Evolutionary conservation across 306 rosid genomes (phyloP).

Genomic region (Pueraria montana): DNA sequence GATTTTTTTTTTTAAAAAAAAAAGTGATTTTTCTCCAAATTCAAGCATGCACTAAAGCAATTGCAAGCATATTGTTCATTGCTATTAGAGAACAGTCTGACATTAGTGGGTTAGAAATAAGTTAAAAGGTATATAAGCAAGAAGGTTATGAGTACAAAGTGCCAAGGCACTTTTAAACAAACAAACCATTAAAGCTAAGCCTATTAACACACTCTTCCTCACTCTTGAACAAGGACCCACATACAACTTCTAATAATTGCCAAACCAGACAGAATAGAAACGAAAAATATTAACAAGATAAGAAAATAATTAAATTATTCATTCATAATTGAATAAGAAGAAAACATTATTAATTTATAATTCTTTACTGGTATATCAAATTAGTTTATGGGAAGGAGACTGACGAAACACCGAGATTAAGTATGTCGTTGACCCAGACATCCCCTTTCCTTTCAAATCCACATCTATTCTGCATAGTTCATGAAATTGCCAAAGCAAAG

Average conservation of each 20-base stretch:
- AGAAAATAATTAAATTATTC: constrained; percentile 21
- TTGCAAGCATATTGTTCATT: neutral
- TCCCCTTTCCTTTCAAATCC: constrained; percentile 95
- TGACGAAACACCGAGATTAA: constrained; percentile 95
- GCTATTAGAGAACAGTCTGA: too few relatives aligned
- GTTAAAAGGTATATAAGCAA: too few relatives aligned
- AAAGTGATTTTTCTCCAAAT: neutral
- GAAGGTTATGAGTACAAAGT: too few relatives aligned
- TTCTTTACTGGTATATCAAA: constrained; percentile 21
- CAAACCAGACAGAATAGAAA: neutral
- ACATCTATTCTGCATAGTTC: constrained; percentile 86
- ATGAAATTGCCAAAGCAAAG: constrained; percentile 37
- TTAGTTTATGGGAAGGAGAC: constrained; percentile 52
- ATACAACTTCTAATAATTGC: too few relatives aligned
- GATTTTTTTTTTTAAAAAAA: neutral
- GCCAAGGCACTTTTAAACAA: too few relatives aligned
- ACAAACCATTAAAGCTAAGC: too few relatives aligned
- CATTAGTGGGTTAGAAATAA: too few relatives aligned
- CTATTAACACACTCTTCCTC: too few relatives aligned
- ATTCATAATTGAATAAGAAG: constrained; percentile 27
- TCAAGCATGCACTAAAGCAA: constrained; percentile 2
- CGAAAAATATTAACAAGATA: neutral
- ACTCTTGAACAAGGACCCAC: too few relatives aligned
- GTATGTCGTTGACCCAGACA: constrained; percentile 93
- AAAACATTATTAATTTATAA: constrained; percentile 23